Evolutionary conservation across 139 green algal genomes (phyloP).

Genomic region (Pleodorina starrii): DNA sequence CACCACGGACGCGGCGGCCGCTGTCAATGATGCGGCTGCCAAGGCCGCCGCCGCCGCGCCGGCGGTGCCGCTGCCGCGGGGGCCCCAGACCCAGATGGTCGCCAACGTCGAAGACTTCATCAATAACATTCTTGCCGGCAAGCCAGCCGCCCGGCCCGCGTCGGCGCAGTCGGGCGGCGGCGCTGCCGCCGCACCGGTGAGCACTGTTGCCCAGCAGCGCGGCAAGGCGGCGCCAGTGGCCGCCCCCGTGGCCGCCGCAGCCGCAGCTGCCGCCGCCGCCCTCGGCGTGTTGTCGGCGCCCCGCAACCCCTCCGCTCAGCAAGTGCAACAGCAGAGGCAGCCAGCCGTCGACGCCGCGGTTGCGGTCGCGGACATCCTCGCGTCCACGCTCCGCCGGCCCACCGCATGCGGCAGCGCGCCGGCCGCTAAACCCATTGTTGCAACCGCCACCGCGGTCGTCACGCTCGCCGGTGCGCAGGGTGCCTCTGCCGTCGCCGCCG

Average conservation of each 20-base stretch:
- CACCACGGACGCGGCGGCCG: too few species aligned
- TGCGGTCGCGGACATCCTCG: conserved; percentile 26
- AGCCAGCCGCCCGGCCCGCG: neutral
- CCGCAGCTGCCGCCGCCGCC: too few species aligned
- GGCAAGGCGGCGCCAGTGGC: too few species aligned
- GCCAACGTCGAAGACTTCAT: conserved; percentile 50
- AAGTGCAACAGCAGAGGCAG: neutral
- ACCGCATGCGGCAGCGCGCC: neutral
- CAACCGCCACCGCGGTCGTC: neutral
- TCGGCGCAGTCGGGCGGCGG: neutral
- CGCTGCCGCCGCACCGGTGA: too few species aligned
- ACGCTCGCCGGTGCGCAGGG: neutral
- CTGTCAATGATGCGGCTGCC: neutral
- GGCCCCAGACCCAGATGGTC: conserved; percentile 32
- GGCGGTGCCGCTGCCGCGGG: neutral
- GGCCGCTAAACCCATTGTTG: neutral
- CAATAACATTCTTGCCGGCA: conserved; percentile 41
- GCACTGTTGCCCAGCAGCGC: neutral
- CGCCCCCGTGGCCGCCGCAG: neutral
- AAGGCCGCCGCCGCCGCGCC: neutral
- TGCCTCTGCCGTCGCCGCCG: neutral
- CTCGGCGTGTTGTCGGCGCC: too few species aligned
- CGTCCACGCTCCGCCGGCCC: neutral
- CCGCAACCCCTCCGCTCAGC: too few species aligned
- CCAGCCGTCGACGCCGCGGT: neutral